Evolutionary conservation across 148 eudicot genomes (phyloP).

Genomic region (Agrostemma githago): DNA sequence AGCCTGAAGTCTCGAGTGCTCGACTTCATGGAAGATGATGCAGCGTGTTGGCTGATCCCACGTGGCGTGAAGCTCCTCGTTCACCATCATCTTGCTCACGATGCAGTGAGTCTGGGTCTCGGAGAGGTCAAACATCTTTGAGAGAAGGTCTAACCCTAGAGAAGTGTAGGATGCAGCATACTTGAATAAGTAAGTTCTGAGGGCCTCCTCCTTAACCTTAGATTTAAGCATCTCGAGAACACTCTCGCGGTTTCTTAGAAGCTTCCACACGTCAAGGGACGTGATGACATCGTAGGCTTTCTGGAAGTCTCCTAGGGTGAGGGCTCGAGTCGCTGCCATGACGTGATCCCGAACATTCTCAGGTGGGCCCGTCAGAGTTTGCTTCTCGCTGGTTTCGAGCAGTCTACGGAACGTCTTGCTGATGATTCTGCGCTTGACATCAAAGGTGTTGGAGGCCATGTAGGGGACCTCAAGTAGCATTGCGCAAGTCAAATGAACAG

Average conservation of each 20-base stretch:
- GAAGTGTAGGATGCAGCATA: constrained; percentile 34
- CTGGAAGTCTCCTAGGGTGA: constrained; percentile 70
- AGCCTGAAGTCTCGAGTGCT: constrained; percentile 66
- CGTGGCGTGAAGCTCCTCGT: constrained; percentile 73
- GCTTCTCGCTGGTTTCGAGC: constrained; percentile 64
- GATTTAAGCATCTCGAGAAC: constrained; percentile 68
- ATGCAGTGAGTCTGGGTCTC: constrained; percentile 58
- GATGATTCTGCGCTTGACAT: constrained; percentile 60
- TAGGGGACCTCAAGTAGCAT: constrained; percentile 93
- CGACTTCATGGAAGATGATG: constrained; percentile 69
- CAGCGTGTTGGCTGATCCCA: constrained; percentile 81
- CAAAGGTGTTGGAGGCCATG: constrained; percentile 77
- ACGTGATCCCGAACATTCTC: constrained; percentile 69
- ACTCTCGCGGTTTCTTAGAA: constrained; percentile 48
- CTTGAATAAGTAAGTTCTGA: constrained; percentile 21
- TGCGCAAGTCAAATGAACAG: constrained; percentile 81
- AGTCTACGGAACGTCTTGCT: constrained; percentile 74
- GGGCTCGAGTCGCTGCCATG: constrained; percentile 72
- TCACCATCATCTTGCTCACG: constrained; percentile 85
- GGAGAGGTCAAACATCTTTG: constrained; percentile 77
- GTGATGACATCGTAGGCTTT: constrained; percentile 60
- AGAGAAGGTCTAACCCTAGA: constrained; percentile 59
- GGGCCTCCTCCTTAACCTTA: constrained; percentile 68
- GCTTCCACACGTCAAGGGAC: constrained; percentile 83
- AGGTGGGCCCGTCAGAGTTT: constrained; percentile 84